These are phyloP conservation scores for Kurtzmaniella cleridarum DNA, from an alignment of 805 yeast genomes.

Conservation along the genomic window DNA sequence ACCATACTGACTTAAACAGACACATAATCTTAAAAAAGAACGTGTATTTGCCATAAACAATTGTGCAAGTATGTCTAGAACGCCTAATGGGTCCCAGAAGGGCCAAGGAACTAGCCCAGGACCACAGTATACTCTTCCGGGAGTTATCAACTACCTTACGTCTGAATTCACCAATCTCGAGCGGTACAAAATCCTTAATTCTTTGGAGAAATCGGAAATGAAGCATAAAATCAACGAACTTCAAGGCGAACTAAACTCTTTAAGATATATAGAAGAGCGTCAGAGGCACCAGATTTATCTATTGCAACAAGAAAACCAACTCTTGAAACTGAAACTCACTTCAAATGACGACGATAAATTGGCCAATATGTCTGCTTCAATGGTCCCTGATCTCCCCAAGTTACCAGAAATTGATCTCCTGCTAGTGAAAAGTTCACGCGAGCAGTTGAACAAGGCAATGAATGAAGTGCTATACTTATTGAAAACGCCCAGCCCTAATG, in stretches of 20 bases:
- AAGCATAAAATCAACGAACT: conserved; percentile 46
- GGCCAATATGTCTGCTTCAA: neutral
- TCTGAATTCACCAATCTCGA: conserved; percentile 49
- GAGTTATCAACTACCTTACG: conserved; percentile 54
- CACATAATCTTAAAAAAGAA: conserved; percentile 11
- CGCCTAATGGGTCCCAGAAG: conserved; percentile 61
- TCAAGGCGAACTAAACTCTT: conserved; percentile 47
- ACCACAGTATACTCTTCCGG: conserved; percentile 47
- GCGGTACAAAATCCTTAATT: conserved; percentile 42
- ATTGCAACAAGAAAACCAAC: conserved; percentile 25
- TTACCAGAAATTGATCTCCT: conserved; percentile 31
- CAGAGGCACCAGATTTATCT: conserved; percentile 34
- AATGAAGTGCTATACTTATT: conserved; percentile 28
- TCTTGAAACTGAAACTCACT: conserved; percentile 4
- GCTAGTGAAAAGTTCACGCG: conserved; percentile 26
- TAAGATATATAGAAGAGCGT: conserved; percentile 36
- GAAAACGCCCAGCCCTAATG: conserved; percentile 21
- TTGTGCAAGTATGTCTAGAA: conserved; percentile 77
- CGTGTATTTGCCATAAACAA: conserved; percentile 56
- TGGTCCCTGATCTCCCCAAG: neutral
- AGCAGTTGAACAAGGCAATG: conserved; percentile 31
- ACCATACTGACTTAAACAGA: conserved; percentile 4
- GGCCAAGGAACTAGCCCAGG: conserved; percentile 48
- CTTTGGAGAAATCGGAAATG: conserved; percentile 48
- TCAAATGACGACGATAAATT: neutral